A percentile compares a stretch with the other conserved stretches of the same genome.
Conservation (phyloP, 257 asterid genomes). For the Solanum appendiculatum region DNA sequence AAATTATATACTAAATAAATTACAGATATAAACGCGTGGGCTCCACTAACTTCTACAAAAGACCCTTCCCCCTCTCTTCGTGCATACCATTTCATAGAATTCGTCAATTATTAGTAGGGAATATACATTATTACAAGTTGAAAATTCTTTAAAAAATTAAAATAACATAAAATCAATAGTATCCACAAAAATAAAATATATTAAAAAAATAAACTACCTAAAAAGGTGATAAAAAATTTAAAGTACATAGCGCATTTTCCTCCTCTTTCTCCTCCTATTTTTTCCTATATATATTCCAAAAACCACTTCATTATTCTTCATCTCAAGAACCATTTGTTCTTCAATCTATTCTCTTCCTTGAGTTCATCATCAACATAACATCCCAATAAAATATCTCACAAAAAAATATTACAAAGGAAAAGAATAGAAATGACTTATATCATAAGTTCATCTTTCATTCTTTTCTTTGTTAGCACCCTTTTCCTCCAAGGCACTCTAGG, state of each 20-base stretch:
- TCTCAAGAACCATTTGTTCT: not conserved
- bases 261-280: not conserved
- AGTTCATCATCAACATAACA: not conserved
- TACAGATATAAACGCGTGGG: not conserved
- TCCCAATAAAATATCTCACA: not conserved
- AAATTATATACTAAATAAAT: not conserved
- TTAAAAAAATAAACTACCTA: not conserved
- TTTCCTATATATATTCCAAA: not conserved
- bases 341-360: not conserved
- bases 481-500: conserved; percentile 36
- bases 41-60: not conserved
- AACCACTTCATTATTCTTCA: not conserved
- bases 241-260: not conserved
- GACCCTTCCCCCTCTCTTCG: not conserved
- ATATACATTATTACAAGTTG: not conserved
- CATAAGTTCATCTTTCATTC: not conserved
- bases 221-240: not conserved
- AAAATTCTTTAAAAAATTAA: not conserved
- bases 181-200: not conserved
- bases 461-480: conserved; percentile 23
- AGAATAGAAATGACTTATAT: not conserved
- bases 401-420: not conserved
- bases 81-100: not conserved
- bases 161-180: not conserved
- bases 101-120: not conserved